A percentile compares a stretch with the other conserved stretches of the same genome.
These are phyloP conservation scores for Phaeosphaeriaceae sp. DNA, from an alignment of 2,329 filamentous ascomycete species.

Conservation along the genomic window DNA sequence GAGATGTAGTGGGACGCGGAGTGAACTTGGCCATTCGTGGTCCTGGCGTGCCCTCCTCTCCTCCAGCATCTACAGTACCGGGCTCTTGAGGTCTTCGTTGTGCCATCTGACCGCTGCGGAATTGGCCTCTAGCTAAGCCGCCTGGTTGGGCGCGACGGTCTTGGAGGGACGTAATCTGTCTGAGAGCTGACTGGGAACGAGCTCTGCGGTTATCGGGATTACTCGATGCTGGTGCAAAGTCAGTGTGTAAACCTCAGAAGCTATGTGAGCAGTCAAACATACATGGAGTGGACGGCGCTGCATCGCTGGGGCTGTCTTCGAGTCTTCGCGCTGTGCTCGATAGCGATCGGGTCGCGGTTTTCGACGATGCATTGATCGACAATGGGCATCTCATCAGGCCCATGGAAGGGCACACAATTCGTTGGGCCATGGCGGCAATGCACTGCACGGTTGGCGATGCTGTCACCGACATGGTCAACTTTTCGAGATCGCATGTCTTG, in stretches of 20 bases:
- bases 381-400: conserved; percentile 37
- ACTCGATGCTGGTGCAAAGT: conserved; percentile 14
- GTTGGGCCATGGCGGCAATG: conserved; percentile 44
- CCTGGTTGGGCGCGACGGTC: conserved; percentile 26
- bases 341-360: conserved; percentile 33
- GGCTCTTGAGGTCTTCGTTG: not conserved
- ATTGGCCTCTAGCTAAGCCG: conserved; percentile 28
- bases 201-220: conserved; percentile 30
- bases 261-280: conserved; percentile 13
- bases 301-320: conserved; percentile 30
- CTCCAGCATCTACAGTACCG: not conserved
- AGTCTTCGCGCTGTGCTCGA: conserved; percentile 33
- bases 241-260: conserved; percentile 11
- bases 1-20: conserved; percentile 13
- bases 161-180: conserved; percentile 34
- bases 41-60: conserved; percentile 1
- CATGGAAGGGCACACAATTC: conserved; percentile 44
- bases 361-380: conserved; percentile 24
- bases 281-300: conserved; percentile 27
- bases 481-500: conserved; percentile 41
- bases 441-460: conserved; percentile 16
- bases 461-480: conserved; percentile 26
- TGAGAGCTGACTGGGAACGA: conserved; percentile 34
- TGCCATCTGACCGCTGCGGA: conserved; percentile 26
- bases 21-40: conserved; percentile 19